Conservation (phyloP, 2,329 filamentous ascomycete species). For the Penicillium palitans region DNA sequence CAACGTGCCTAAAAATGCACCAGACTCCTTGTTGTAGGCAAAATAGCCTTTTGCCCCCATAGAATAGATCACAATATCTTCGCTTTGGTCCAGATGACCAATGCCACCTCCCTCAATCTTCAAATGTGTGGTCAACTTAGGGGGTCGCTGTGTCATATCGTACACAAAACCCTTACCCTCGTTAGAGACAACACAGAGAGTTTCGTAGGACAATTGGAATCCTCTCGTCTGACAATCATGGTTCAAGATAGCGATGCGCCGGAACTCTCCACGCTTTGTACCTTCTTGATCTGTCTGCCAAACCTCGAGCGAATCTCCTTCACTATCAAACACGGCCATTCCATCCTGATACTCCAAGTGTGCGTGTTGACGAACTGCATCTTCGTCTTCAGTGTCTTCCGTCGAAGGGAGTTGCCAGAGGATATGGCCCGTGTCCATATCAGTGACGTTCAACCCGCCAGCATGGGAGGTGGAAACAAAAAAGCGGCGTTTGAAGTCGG, state of each 20-base stretch:
- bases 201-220: slow-evolving; percentile 48
- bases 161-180: slow-evolving; percentile 50
- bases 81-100: slow-evolving; percentile 48
- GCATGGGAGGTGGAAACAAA: slow-evolving; percentile 48
- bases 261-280: slow-evolving; percentile 41
- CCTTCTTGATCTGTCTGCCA: slow-evolving; percentile 45
- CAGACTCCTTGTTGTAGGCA: slow-evolving; percentile 43
- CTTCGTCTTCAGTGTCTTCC: slow-evolving; percentile 21
- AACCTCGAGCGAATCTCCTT: slow-evolving; percentile 48
- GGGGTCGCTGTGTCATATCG: slow-evolving; percentile 42
- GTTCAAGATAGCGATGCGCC: slow-evolving; percentile 41
- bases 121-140: slow-evolving; percentile 37
- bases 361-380: slow-evolving; percentile 45
- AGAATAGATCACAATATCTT: slow-evolving; percentile 47
- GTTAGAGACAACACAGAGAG: slow-evolving; percentile 49
- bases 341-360: slow-evolving; percentile 52
- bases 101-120: slow-evolving; percentile 45
- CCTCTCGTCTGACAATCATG: slow-evolving; percentile 49
- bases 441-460: slow-evolving; percentile 49
- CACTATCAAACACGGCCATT: slow-evolving; percentile 48
- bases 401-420: slow-evolving; percentile 42
- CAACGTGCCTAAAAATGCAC: slow-evolving; percentile 41
- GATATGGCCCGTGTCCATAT: slow-evolving; percentile 47
- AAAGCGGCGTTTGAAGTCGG: slow-evolving; percentile 50
- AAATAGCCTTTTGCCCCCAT: slow-evolving; percentile 47